These are phyloP conservation scores for Zostera marina DNA, from an alignment of 116 monocot genomes.

Conservation along the genomic window DNA sequence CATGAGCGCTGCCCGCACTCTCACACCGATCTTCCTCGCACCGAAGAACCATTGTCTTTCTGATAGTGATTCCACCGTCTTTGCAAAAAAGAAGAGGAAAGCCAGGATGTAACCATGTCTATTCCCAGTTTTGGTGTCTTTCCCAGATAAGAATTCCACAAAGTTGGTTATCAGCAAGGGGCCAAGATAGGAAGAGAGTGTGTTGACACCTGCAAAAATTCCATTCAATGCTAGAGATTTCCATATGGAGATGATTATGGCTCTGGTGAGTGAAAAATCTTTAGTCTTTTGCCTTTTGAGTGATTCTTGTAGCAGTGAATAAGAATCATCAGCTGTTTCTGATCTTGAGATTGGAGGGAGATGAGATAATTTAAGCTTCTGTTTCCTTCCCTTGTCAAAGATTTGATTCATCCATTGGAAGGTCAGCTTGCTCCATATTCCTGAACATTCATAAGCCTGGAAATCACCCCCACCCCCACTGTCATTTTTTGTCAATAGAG, in stretches of 20 bases:
- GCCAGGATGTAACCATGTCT: slow-evolving; percentile 45
- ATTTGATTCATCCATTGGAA: slow-evolving; percentile 75
- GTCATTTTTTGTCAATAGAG: slow-evolving; percentile 21
- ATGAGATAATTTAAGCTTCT: slow-evolving; percentile 45
- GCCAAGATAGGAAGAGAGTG: slow-evolving; percentile 53
- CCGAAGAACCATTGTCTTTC: slow-evolving; percentile 89
- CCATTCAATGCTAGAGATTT: slow-evolving; percentile 44
- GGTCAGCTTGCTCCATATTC: slow-evolving; percentile 43
- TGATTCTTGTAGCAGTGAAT: slow-evolving; percentile 26
- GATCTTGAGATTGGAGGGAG: slow-evolving; percentile 37
- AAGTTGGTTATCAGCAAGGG: slow-evolving; percentile 64
- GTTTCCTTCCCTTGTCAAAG: slow-evolving; percentile 28
- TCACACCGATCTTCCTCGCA: slow-evolving; percentile 55
- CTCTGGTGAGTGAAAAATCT: slow-evolving; percentile 13
- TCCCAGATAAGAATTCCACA: slow-evolving; percentile 43
- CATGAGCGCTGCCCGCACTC: slow-evolving; percentile 54
- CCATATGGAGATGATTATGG: slow-evolving; percentile 35
- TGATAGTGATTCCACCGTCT: slow-evolving; percentile 61
- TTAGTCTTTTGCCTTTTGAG: slow-evolving; percentile 23
- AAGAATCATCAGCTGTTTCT: slow-evolving; percentile 37
- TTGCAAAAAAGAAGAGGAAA: slow-evolving; percentile 46
- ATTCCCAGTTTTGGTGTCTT: slow-evolving; percentile 4
- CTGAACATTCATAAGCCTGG: slow-evolving; percentile 10
- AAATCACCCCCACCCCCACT: background rate
- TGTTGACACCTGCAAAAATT: slow-evolving; percentile 66